Evolutionary conservation across 2,329 filamentous ascomycete genomes (phyloP).

Genomic region (Pseudogymnoascus sp.): DNA sequence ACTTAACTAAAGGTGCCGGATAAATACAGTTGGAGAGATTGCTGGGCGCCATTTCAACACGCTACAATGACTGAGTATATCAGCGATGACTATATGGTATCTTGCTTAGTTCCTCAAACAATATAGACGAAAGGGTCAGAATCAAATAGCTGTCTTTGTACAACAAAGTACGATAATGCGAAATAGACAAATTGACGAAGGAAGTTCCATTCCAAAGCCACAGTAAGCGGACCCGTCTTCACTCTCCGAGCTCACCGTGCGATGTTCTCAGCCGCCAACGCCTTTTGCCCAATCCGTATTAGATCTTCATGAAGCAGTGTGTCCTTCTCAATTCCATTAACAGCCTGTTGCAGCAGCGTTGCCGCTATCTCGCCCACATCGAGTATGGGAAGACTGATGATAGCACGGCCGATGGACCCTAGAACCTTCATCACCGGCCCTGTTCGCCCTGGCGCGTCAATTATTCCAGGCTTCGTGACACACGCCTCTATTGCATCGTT

Average conservation of each 20-base stretch:
- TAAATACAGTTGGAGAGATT: neutral
- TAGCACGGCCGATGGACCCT: constrained; percentile 19
- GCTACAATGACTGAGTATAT: neutral
- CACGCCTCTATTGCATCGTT: constrained; percentile 34
- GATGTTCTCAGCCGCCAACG: neutral
- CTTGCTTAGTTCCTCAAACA: neutral
- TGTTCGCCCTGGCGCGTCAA: constrained; percentile 30
- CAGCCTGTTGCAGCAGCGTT: constrained; percentile 39
- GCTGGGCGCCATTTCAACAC: neutral
- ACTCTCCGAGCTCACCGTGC: neutral
- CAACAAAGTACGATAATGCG: neutral
- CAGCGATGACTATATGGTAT: neutral
- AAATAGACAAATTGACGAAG: neutral
- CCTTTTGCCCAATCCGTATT: constrained; percentile 32
- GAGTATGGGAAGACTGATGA: constrained; percentile 33
- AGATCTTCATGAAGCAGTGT: constrained; percentile 40
- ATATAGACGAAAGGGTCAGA: neutral
- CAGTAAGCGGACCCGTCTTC: neutral
- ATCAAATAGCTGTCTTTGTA: neutral
- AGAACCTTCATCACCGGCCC: constrained; percentile 20
- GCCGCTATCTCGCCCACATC: constrained; percentile 35
- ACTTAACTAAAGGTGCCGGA: neutral
- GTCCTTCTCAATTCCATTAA: constrained; percentile 43
- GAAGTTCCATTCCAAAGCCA: neutral
- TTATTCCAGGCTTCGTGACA: constrained; percentile 40